phyloP scores from a whole-genome alignment of 441 rosid species.

The Erodium trifolium region DNA sequence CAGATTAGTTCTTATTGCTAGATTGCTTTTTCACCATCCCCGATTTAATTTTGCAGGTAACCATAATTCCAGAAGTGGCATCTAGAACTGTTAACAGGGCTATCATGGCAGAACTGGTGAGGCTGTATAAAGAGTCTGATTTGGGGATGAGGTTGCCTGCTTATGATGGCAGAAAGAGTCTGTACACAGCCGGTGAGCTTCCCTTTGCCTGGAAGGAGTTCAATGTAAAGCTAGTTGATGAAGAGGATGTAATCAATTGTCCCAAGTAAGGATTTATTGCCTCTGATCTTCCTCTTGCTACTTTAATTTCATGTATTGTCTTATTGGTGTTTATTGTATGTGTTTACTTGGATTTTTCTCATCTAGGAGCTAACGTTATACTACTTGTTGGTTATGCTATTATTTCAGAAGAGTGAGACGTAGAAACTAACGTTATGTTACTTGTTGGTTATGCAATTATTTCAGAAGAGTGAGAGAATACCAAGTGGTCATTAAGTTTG shows the following conservation, averaged over 20 bases:
- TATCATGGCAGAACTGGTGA: conserved; percentile 86
- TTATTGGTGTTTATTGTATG: conserved; percentile 9
- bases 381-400: conserved; percentile 7
- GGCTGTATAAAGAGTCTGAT: conserved; percentile 71
- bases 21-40: conserved; percentile 23
- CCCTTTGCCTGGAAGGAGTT: conserved; percentile 90
- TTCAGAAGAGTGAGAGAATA: conserved; percentile 74
- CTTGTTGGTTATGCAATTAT: conserved; percentile 7
- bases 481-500: conserved; percentile 77
- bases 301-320: neutral
- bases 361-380: neutral
- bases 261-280: conserved; percentile 53
- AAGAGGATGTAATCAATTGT: conserved; percentile 64
- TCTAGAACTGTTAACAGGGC: conserved; percentile 79
- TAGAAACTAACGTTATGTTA: conserved; percentile 2
- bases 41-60: conserved; percentile 59
- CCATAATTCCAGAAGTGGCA: conserved; percentile 86
- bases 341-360: too few relatives aligned
- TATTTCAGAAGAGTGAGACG: conserved; percentile 55
- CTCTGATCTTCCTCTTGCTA: conserved; percentile 13
- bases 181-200: conserved; percentile 93
- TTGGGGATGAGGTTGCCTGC: conserved; percentile 89
- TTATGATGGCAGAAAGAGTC: conserved; percentile 89
- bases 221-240: conserved; percentile 65
- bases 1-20: conserved; percentile 49